Percentiles rank a stretch among this genome's conserved stretches.
Evolutionary conservation across 2,329 filamentous ascomycete genomes (phyloP).

Genomic region (Penicillium sp.): DNA sequence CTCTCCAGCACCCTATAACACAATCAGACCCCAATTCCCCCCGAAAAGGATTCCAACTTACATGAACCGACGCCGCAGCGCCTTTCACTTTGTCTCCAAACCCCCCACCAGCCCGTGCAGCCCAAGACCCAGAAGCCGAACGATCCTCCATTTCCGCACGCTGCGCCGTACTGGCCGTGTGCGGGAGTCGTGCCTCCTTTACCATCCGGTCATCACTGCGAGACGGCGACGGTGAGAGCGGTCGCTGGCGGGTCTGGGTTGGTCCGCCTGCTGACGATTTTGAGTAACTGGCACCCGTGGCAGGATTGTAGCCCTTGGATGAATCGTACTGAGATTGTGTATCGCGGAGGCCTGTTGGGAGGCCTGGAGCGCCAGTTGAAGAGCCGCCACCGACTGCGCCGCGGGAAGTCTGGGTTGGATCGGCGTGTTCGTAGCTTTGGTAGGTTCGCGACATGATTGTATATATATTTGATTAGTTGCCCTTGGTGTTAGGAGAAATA

Average conservation of each 20-base stretch:
- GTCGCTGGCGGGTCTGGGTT: slow-evolving; percentile 5
- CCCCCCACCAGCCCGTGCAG: slow-evolving; percentile 14
- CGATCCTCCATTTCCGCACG: slow-evolving; percentile 9
- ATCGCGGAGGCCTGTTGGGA: slow-evolving; percentile 13
- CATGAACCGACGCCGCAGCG: slow-evolving; percentile 29
- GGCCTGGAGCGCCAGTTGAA: slow-evolving; percentile 24
- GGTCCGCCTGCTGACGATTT: slow-evolving; percentile 5
- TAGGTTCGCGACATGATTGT: background rate
- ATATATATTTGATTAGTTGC: background rate
- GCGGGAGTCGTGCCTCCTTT: slow-evolving; percentile 12
- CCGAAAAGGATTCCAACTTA: slow-evolving; percentile 16
- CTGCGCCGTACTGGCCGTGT: slow-evolving; percentile 16
- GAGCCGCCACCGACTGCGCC: slow-evolving; percentile 18
- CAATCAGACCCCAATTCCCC: background rate
- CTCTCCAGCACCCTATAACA: slow-evolving; percentile 33
- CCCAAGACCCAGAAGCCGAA: background rate
- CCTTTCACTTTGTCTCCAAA: slow-evolving; percentile 23
- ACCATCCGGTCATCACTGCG: slow-evolving; percentile 12
- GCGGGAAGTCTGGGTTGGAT: slow-evolving; percentile 2
- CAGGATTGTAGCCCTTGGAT: slow-evolving; percentile 19
- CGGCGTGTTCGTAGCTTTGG: background rate
- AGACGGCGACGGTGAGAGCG: slow-evolving; percentile 9
- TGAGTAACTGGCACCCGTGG: slow-evolving; percentile 22
- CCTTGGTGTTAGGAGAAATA: background rate
- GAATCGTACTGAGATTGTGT: slow-evolving; percentile 15